Evolutionary conservation across 2,329 filamentous ascomycete genomes (phyloP).

Genomic region (Aspergillus amoenus): DNA sequence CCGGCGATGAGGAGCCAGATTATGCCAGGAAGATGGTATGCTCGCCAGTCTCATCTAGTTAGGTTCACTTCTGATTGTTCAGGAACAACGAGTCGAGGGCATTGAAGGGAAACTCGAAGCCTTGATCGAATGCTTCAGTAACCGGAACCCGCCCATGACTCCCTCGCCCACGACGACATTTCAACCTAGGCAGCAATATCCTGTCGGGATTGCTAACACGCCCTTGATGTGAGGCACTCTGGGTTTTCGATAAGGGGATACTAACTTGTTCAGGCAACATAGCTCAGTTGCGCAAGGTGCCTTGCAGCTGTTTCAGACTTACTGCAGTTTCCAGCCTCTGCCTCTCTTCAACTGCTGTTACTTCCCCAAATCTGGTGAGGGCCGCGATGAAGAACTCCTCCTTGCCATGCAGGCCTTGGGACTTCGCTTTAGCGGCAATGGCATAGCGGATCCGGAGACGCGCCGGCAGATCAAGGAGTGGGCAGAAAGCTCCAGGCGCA

Average conservation of each 20-base stretch:
- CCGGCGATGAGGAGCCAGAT: conserved; percentile 11
- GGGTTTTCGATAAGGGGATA: not conserved
- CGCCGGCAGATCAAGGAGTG: conserved; percentile 17
- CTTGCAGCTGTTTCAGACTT: conserved; percentile 28
- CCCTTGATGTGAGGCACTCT: not conserved
- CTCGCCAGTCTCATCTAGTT: too few species aligned
- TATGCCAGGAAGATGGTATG: conserved; percentile 8
- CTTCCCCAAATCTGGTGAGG: conserved; percentile 16
- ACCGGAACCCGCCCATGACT: not conserved
- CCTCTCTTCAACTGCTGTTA: conserved; percentile 26
- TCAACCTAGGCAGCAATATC: conserved; percentile 1
- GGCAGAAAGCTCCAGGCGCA: conserved; percentile 19
- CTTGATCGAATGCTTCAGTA: conserved; percentile 15
- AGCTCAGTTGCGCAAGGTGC: conserved; percentile 6
- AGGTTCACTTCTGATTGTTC: too few species aligned
- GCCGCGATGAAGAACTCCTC: conserved; percentile 27
- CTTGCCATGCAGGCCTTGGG: conserved; percentile 31
- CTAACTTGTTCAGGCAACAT: not conserved
- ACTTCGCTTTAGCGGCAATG: conserved; percentile 24
- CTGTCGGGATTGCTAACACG: not conserved
- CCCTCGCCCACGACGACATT: conserved; percentile 1
- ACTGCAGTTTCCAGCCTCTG: conserved; percentile 36
- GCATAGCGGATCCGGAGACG: conserved; percentile 7
- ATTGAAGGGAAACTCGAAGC: conserved; percentile 24
- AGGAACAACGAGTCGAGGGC: conserved; percentile 11